phyloP scores from a whole-genome alignment of 108 stramenopile genomes.

The Cyclotella kingstonii region DNA sequence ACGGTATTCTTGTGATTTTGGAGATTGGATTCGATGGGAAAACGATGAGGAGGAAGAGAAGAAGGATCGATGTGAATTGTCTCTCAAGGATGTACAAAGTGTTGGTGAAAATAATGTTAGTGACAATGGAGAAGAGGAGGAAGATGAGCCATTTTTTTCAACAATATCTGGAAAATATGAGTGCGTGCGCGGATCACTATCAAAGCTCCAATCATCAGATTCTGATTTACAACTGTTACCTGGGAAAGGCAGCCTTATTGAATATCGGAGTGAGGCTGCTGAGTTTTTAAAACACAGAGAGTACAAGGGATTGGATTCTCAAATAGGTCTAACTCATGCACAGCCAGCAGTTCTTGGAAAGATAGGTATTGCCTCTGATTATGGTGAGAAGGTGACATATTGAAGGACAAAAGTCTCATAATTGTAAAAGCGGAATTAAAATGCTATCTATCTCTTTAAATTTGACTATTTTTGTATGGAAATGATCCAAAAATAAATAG shows the following conservation, averaged over 20 bases:
- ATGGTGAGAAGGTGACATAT: conserved; percentile 34
- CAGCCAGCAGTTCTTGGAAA: conserved; percentile 71
- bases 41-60: conserved; percentile 20
- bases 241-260: conserved; percentile 70
- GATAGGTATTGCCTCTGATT: conserved; percentile 80
- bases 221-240: conserved; percentile 54
- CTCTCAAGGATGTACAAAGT: not conserved
- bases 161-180: conserved; percentile 75
- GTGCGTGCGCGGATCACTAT: conserved; percentile 22
- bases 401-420: too few species aligned
- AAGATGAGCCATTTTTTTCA: conserved; percentile 85
- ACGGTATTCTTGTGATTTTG: conserved; percentile 70
- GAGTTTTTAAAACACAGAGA: conserved; percentile 80
- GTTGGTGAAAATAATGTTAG: conserved; percentile 12
- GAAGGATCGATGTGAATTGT: not conserved
- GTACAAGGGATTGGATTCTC: conserved; percentile 78
- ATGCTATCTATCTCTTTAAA: too few species aligned
- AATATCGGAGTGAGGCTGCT: conserved; percentile 77
- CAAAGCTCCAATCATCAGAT: conserved; percentile 13
- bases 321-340: conserved; percentile 66
- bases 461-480: too few species aligned
- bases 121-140: conserved; percentile 17
- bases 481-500: too few species aligned
- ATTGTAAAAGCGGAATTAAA: too few species aligned
- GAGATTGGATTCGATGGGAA: conserved; percentile 60